phyloP scores from a whole-genome alignment of 352 stramenopile genomes.

The Globisporangium carolinianum region DNA sequence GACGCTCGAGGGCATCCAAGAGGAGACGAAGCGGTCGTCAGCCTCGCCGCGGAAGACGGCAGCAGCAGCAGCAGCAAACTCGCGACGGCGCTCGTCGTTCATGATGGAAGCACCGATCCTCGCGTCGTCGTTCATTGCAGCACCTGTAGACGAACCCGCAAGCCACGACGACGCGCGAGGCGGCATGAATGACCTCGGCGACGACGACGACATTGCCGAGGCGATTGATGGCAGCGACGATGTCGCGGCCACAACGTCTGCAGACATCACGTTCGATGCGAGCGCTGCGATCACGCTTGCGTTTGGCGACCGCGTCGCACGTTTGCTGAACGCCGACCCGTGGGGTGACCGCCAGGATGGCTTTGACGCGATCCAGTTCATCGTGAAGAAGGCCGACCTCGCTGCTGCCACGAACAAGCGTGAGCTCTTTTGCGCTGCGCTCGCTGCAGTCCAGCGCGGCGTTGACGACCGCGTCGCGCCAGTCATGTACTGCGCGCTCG shows the following conservation, averaged over 20 bases:
- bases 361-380: conserved; percentile 60
- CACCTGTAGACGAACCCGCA: conserved; percentile 5
- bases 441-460: conserved; percentile 63
- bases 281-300: conserved; percentile 57
- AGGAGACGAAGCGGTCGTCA: conserved; percentile 18
- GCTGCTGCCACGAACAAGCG: conserved; percentile 26
- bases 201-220: conserved; percentile 9
- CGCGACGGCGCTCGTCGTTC: conserved; percentile 13
- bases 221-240: not conserved
- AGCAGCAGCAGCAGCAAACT: not conserved
- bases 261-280: conserved; percentile 38
- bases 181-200: not conserved
- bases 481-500: conserved; percentile 81
- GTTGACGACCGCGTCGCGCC: conserved; percentile 71
- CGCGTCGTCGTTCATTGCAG: conserved; percentile 30
- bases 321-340: conserved; percentile 54
- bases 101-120: conserved; percentile 51
- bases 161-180: conserved; percentile 15
- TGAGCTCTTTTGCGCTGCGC: conserved; percentile 53
- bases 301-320: conserved; percentile 68
- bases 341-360: conserved; percentile 79
- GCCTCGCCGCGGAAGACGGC: conserved; percentile 13
- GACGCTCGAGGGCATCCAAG: conserved; percentile 37
- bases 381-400: conserved; percentile 62
- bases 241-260: too few species aligned